Conservation (phyloP, 2,329 filamentous ascomycete genomes). For the Orbilia oligospora region DNA sequence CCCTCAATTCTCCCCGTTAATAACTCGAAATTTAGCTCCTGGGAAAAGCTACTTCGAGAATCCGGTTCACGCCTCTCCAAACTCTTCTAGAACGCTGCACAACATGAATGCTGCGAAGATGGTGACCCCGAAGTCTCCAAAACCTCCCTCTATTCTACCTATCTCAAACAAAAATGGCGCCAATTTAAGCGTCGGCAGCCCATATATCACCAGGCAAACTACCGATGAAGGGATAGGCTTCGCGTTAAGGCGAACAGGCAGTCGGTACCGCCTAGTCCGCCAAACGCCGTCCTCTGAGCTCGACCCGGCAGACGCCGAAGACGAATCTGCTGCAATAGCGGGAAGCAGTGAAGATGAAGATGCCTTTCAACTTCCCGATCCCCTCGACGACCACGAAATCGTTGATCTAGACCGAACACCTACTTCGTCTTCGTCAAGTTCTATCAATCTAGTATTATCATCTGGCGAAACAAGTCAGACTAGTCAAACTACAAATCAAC, state of each 20-base stretch:
- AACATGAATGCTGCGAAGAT: conserved; percentile 33
- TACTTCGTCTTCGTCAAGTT: conserved; percentile 11
- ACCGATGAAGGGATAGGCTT: conserved; percentile 27
- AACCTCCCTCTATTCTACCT: conserved; percentile 28
- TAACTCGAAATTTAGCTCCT: conserved; percentile 37
- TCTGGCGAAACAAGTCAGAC: conserved; percentile 9
- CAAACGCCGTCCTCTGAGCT: conserved; percentile 59
- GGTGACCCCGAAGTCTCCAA: conserved; percentile 38
- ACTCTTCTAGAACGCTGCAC: conserved; percentile 32
- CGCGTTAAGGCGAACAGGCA: conserved; percentile 35
- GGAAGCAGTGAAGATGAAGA: conserved; percentile 60
- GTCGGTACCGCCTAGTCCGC: conserved; percentile 49
- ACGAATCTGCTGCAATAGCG: conserved; percentile 54
- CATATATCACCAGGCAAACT: not conserved
- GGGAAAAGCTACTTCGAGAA: conserved; percentile 56
- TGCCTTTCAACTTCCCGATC: conserved; percentile 45
- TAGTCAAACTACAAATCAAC: conserved; percentile 9
- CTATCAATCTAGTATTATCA: not conserved
- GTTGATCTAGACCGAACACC: conserved; percentile 22
- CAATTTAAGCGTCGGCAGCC: conserved; percentile 24
- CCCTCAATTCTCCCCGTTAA: conserved; percentile 51
- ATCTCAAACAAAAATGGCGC: conserved; percentile 29
- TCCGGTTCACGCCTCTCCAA: conserved; percentile 30
- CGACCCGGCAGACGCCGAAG: conserved; percentile 60
- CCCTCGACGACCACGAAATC: conserved; percentile 30